These are phyloP conservation scores for Cyclocybe aegerita DNA, from an alignment of 768 basidiomycete genomes.

Conservation along the genomic window DNA sequence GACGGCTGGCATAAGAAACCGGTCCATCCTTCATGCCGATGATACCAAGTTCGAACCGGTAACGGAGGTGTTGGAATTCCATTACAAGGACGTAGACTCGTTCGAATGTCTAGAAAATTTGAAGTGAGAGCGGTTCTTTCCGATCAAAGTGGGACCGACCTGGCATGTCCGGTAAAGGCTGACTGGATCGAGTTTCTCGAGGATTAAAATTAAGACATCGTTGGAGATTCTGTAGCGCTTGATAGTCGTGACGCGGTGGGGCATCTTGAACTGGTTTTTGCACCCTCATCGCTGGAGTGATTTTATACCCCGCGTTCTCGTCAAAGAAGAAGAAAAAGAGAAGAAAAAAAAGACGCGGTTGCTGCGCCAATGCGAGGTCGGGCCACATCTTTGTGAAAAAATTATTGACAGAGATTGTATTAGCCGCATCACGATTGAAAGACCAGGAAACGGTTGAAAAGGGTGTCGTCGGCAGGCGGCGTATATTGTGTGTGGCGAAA, in stretches of 20 bases:
- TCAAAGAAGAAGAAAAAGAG: slow-evolving; percentile 40
- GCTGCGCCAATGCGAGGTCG: slow-evolving; percentile 40
- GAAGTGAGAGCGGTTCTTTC: slow-evolving; percentile 4
- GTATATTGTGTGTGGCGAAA: slow-evolving; percentile 42
- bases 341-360: slow-evolving; percentile 41
- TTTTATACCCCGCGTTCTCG: slow-evolving; percentile 45
- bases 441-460: slow-evolving; percentile 38
- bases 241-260: slow-evolving; percentile 41
- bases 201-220: slow-evolving; percentile 49
- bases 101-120: slow-evolving; percentile 39
- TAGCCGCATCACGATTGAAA: slow-evolving; percentile 41
- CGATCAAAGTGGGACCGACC: slow-evolving; percentile 26
- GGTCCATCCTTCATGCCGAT: slow-evolving; percentile 53
- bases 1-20: slow-evolving; percentile 33
- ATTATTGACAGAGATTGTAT: slow-evolving; percentile 39
- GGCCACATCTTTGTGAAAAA: slow-evolving; percentile 37
- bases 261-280: slow-evolving; percentile 40
- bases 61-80: slow-evolving; percentile 47
- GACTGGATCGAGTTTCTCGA: slow-evolving; percentile 48
- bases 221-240: slow-evolving; percentile 50
- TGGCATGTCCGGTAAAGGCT: slow-evolving; percentile 47
- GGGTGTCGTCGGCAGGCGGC: slow-evolving; percentile 47
- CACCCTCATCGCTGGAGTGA: slow-evolving; percentile 27
- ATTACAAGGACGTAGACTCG: slow-evolving; percentile 44
- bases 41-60: slow-evolving; percentile 48